Base-by-base conservation (phyloP, 2,329 filamentous ascomycete genomes). In the Trichoderma sp. region DNA sequence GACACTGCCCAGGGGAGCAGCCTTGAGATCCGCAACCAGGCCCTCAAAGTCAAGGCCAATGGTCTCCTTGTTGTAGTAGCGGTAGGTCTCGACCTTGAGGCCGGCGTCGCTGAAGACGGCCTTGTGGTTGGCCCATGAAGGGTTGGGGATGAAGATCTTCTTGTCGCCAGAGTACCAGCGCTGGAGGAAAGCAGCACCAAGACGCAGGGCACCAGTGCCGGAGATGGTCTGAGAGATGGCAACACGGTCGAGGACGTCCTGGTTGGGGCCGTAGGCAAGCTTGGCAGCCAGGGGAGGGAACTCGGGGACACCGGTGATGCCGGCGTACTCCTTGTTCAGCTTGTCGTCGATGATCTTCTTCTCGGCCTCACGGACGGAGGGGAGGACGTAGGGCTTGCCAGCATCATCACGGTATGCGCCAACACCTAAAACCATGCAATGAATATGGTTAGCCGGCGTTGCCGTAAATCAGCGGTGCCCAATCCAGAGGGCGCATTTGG, bases 41-140 rank as follows among this genome's bases (percentile, higher is more conserved):
- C 96, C 96, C 76, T 97, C 93, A 80, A 98, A 98, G 88, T 99
- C 96, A 75, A 99, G 92, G 71, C 95, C 95, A 81, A 98, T 98
- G 80, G 95, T 98, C 81, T 97, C 91, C 88, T 97, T 97, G 90
- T 98, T 93, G 88, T 98, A 99, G 91, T 99, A 99, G 79, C 93
- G 89, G 89, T 99, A 99, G 86, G 95, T 94, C 85, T 95, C 91
- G 74, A 98, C 94, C 84, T 93, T 88, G 75, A 99, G 89, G 71
- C 95, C 94, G 36, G 93, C 92, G 84, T 98, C 95, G 84, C 89
- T 91, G 90, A 99, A 98, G 83, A 99, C 93, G 75, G 95, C 95
- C 81, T 90, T 93, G 88, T 99, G 96, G 89, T 99, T 73, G 55
- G 72, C 72, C 72, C 72, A 99, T 78, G 94, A 97, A 67, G 96